Conservation (phyloP, 139 green algal species). For the Picochlorum sp. region DNA sequence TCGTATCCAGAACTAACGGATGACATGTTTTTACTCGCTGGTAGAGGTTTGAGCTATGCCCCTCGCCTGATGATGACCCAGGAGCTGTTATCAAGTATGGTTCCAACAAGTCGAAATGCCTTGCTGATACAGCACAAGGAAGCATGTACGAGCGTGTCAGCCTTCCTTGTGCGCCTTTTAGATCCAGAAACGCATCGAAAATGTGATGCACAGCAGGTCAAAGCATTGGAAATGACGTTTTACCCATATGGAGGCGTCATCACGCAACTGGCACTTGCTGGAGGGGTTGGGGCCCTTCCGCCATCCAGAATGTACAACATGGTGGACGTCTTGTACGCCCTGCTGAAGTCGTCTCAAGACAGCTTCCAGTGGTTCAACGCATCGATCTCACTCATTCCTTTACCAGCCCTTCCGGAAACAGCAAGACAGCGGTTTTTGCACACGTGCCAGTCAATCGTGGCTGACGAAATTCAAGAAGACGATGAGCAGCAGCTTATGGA, state of each 20-base stretch:
- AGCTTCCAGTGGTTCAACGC: slow-evolving; percentile 40
- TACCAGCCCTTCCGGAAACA: slow-evolving; percentile 19
- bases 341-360: slow-evolving; percentile 31
- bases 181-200: slow-evolving; percentile 18
- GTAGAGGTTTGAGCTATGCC: slow-evolving; percentile 44
- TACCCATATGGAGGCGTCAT: slow-evolving; percentile 24
- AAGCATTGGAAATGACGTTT: slow-evolving; percentile 22
- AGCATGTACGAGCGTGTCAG: slow-evolving; percentile 54
- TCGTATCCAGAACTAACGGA: slow-evolving; percentile 56
- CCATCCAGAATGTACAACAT: slow-evolving; percentile 35
- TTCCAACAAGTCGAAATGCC: slow-evolving; percentile 44
- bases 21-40: slow-evolving; percentile 71
- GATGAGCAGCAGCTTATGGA: slow-evolving; percentile 29
- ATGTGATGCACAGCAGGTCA: slow-evolving; percentile 10
- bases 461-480: slow-evolving; percentile 10
- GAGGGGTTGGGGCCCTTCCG: slow-evolving; percentile 41
- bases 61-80: slow-evolving; percentile 43
- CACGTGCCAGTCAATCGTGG: slow-evolving; percentile 16
- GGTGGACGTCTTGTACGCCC: slow-evolving; percentile 32
- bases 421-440: slow-evolving; percentile 43
- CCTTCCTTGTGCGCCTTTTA: slow-evolving; percentile 49
- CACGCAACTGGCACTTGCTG: slow-evolving; percentile 43
- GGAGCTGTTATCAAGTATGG: slow-evolving; percentile 39
- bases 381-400: slow-evolving; percentile 41
- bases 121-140: slow-evolving; percentile 55